phyloP scores from a whole-genome alignment of 345 rosid genomes.

The Brassica juncea region DNA sequence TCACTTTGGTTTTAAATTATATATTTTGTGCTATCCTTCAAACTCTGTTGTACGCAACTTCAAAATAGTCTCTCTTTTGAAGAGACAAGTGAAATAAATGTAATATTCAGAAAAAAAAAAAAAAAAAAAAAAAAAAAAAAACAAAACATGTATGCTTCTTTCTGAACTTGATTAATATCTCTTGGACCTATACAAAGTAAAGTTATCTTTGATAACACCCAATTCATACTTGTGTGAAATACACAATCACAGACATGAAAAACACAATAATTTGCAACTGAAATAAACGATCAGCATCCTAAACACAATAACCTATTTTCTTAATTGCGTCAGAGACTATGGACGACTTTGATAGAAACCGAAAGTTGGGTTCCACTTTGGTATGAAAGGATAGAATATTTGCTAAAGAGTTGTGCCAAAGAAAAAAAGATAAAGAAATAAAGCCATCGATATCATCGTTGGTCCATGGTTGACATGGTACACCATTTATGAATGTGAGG shows the following conservation, averaged over 20 bases:
- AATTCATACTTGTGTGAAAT: not conserved
- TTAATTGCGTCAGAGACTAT: constrained; percentile 2
- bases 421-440: constrained; percentile 22
- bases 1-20: too few species aligned
- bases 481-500: constrained; percentile 36
- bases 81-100: too few species aligned
- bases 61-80: too few species aligned
- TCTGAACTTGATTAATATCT: not conserved
- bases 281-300: not conserved
- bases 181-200: not conserved
- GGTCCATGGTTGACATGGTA: constrained; percentile 41
- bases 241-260: constrained; percentile 1
- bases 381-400: constrained; percentile 27
- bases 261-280: constrained; percentile 3
- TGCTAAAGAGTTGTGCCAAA: constrained; percentile 22
- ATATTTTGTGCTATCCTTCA: too few species aligned
- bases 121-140: too few species aligned
- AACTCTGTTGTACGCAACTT: too few species aligned
- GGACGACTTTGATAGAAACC: constrained; percentile 29
- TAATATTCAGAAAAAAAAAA: too few species aligned
- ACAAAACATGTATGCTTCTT: not conserved
- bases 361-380: constrained; percentile 39
- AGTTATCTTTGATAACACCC: not conserved
- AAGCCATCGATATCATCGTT: constrained; percentile 23
- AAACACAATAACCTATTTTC: constrained; percentile 13